phyloP scores from a whole-genome alignment of 768 basidiomycete species.

The Calocybe gangraenosa region DNA sequence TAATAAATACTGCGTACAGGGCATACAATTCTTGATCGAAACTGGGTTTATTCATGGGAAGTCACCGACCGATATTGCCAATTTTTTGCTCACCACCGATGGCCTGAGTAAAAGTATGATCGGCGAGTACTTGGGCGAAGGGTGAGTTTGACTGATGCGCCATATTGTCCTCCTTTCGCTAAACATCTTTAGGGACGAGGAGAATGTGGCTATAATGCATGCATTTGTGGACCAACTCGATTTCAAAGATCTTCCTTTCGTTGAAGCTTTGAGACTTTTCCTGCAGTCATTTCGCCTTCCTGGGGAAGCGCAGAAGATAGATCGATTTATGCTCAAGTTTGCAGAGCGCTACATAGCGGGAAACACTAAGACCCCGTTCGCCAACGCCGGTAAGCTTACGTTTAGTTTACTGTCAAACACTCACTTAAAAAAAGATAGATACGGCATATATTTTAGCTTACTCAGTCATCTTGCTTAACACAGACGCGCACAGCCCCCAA shows the following conservation, averaged over 20 bases:
- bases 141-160: constrained; percentile 44
- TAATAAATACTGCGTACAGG: constrained; percentile 40
- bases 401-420: constrained; percentile 4
- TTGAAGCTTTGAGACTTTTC: constrained; percentile 86
- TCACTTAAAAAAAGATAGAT: constrained; percentile 40
- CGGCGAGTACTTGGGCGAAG: constrained; percentile 97
- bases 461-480: constrained; percentile 94
- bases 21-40: constrained; percentile 84
- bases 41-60: constrained; percentile 78
- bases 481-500: constrained; percentile 94
- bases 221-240: constrained; percentile 93
- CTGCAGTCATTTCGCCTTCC: constrained; percentile 95
- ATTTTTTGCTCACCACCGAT: constrained; percentile 83
- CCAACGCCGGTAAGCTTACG: constrained; percentile 78
- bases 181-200: constrained; percentile 61
- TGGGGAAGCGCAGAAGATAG: constrained; percentile 97
- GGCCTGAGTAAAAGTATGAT: constrained; percentile 95
- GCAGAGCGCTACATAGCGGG: constrained; percentile 94
- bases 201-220: constrained; percentile 93
- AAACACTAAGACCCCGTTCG: constrained; percentile 80
- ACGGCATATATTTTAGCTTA: constrained; percentile 94
- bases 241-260: constrained; percentile 75
- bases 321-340: constrained; percentile 98
- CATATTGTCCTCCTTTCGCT: neutral
- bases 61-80: constrained; percentile 73